Percentiles rank a stretch among this genome's conserved stretches.
These are phyloP conservation scores for Candida caryicola DNA, from an alignment of 805 yeast species.

Conservation along the genomic window DNA sequence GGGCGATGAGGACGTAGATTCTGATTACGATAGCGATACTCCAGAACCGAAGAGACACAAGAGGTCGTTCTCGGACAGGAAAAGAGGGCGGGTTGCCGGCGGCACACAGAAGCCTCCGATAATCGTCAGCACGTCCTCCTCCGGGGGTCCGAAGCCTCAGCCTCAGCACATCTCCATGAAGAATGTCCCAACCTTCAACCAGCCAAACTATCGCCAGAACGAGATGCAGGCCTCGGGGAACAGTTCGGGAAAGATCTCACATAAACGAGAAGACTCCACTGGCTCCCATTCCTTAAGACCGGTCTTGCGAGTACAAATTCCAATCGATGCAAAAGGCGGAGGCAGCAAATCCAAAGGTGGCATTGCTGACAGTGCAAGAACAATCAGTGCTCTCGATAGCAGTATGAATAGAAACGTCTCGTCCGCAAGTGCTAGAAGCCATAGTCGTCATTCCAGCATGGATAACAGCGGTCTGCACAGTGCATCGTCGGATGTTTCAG, in stretches of 20 bases:
- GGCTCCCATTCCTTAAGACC: conserved; percentile 43
- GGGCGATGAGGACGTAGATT: conserved; percentile 26
- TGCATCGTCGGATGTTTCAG: neutral
- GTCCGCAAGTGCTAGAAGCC: neutral
- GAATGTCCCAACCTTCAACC: conserved; percentile 14
- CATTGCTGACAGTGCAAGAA: conserved; percentile 40
- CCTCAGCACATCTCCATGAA: conserved; percentile 10
- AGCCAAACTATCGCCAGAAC: conserved; percentile 9
- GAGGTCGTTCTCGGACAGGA: conserved; percentile 11
- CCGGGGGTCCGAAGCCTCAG: conserved; percentile 6
- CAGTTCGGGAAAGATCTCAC: neutral
- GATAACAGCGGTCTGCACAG: neutral
- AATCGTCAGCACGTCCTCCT: neutral
- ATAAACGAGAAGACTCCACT: conserved; percentile 14
- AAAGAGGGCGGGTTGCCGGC: conserved; percentile 2
- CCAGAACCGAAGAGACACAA: conserved; percentile 36
- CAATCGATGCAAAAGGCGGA: conserved; percentile 40
- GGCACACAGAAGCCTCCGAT: neutral
- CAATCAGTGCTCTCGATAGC: conserved; percentile 43
- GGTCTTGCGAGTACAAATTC: conserved; percentile 63
- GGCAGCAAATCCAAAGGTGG: conserved; percentile 14
- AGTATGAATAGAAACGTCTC: conserved; percentile 6
- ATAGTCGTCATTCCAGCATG: neutral
- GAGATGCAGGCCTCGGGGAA: neutral
- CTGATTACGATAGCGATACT: conserved; percentile 34